Conservation (phyloP, 2,329 filamentous ascomycete genomes). For the Elsinoe fawcettii region DNA sequence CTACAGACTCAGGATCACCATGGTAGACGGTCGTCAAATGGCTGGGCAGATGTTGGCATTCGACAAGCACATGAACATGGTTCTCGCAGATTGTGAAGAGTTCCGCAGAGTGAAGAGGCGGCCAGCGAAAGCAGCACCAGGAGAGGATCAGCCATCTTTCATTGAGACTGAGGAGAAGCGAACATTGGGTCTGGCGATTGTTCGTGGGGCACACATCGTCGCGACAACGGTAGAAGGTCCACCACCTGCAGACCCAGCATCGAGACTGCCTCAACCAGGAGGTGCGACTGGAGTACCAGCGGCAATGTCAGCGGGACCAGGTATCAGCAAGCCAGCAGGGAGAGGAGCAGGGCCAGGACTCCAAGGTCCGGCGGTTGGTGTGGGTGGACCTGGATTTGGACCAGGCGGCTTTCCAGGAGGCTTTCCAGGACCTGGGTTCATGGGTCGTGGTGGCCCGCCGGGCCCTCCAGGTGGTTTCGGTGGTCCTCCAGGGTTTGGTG, state of each 20-base stretch:
- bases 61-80: slow-evolving; percentile 99
- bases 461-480: slow-evolving; percentile 24
- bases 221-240: slow-evolving; percentile 93
- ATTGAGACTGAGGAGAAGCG: slow-evolving; percentile 94
- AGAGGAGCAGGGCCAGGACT: slow-evolving; percentile 70
- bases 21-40: slow-evolving; percentile 93
- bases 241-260: slow-evolving; percentile 85
- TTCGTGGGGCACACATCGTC: slow-evolving; percentile 90
- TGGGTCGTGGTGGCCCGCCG: slow-evolving; percentile 32
- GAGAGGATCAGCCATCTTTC: slow-evolving; percentile 53
- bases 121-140: slow-evolving; percentile 64
- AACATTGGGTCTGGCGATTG: slow-evolving; percentile 88
- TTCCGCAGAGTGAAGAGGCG: slow-evolving; percentile 87
- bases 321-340: slow-evolving; percentile 84
- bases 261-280: slow-evolving; percentile 64
- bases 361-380: slow-evolving; percentile 79
- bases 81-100: slow-evolving; percentile 96
- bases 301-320: slow-evolving; percentile 72
- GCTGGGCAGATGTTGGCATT: slow-evolving; percentile 97
- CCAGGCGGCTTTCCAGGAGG: slow-evolving; percentile 39
- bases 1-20: slow-evolving; percentile 95
- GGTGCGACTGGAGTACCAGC: slow-evolving; percentile 55
- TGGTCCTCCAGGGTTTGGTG: background rate
- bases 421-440: slow-evolving; percentile 26
- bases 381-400: slow-evolving; percentile 61